A percentile compares a stretch with the other conserved stretches of the same genome.
Evolutionary conservation across 306 rosid genomes (phyloP).

Genomic region (Quercus dentata): DNA sequence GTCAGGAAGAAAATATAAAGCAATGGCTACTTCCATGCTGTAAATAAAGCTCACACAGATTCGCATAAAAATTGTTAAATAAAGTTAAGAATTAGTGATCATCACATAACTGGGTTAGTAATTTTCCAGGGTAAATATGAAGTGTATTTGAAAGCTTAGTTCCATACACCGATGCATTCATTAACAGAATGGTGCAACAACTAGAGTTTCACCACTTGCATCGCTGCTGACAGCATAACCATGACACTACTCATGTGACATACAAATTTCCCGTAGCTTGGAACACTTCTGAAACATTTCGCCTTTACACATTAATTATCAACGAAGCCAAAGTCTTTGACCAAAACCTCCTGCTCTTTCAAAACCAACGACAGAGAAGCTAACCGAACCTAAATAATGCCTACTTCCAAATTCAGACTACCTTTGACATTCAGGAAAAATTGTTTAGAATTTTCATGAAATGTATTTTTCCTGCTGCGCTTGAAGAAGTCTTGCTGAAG

Average conservation of each 20-base stretch:
- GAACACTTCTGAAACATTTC: not conserved
- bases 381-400: not conserved
- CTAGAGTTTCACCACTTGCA: not conserved
- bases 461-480: constrained; percentile 92
- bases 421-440: not conserved
- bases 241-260: not conserved
- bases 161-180: not conserved
- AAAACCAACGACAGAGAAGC: not conserved
- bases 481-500: constrained; percentile 82
- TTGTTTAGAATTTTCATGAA: constrained; percentile 23
- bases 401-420: not conserved
- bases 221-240: not conserved
- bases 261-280: not conserved
- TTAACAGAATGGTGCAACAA: not conserved
- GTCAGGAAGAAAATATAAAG: too few species aligned
- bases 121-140: not conserved
- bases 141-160: not conserved
- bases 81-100: not conserved
- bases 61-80: too few species aligned
- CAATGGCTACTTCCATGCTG: too few species aligned
- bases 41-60: too few species aligned
- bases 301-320: not conserved
- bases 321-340: not conserved
- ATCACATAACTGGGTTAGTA: not conserved
- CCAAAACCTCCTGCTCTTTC: not conserved